A percentile compares a stretch with the other conserved stretches of the same genome.
These are phyloP conservation scores for Vigna mungo DNA, from an alignment of 306 rosid genomes.

Conservation along the genomic window DNA sequence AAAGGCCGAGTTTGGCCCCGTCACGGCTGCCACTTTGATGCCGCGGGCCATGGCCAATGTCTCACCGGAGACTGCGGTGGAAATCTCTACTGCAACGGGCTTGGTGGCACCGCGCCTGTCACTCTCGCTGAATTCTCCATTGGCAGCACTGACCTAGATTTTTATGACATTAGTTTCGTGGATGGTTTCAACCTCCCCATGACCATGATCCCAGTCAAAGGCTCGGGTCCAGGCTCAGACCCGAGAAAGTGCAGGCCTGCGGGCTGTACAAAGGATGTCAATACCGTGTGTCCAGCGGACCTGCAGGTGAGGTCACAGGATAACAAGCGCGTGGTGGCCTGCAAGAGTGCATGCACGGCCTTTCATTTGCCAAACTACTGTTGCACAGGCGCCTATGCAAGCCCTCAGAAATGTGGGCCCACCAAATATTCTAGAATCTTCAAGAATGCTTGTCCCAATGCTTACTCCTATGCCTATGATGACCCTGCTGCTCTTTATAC, in stretches of 20 bases:
- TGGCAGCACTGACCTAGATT: constrained; percentile 72
- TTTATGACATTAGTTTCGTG: constrained; percentile 89
- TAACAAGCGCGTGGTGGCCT: constrained; percentile 69
- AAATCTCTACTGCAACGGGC: constrained; percentile 76
- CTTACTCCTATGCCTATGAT: constrained; percentile 89
- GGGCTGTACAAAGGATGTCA: constrained; percentile 84
- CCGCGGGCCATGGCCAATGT: constrained; percentile 80
- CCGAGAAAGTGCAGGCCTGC: constrained; percentile 75
- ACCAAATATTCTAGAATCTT: constrained; percentile 84
- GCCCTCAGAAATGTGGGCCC: constrained; percentile 83
- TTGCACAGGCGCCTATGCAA: constrained; percentile 81
- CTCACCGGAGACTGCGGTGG: constrained; percentile 97
- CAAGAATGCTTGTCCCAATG: constrained; percentile 85
- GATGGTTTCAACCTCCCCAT: constrained; percentile 94
- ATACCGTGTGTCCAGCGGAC: constrained; percentile 83
- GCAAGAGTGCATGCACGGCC: constrained; percentile 85
- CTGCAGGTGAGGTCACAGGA: constrained; percentile 77
- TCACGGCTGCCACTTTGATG: constrained; percentile 84
- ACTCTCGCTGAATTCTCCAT: constrained; percentile 80
- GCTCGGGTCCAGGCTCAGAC: constrained; percentile 1
- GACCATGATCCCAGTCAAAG: constrained; percentile 67
- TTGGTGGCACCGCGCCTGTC: constrained; percentile 84
- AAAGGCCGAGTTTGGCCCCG: constrained; percentile 98
- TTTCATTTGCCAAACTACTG: constrained; percentile 83
- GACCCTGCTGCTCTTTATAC: constrained; percentile 90